phyloP scores from a whole-genome alignment of 495 filamentous ascomycete genomes.

The Penicillium cinerascens region DNA sequence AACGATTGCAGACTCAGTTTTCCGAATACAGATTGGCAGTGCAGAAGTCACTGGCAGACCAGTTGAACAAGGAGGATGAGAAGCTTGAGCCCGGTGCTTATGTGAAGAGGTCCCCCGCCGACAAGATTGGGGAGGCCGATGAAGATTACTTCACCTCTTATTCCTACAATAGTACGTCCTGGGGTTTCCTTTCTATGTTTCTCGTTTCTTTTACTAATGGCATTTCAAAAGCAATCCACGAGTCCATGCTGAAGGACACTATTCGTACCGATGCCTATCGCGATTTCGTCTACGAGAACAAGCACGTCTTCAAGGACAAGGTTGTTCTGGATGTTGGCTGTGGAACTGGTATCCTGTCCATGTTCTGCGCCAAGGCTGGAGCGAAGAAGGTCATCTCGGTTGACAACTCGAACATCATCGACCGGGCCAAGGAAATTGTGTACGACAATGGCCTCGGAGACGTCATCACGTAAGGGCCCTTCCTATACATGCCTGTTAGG shows the following conservation, averaged over 20 bases:
- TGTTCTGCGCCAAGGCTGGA: constrained; percentile 90
- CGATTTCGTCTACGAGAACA: constrained; percentile 76
- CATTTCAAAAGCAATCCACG: constrained; percentile 66
- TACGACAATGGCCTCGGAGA: constrained; percentile 74
- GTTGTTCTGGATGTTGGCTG: constrained; percentile 91
- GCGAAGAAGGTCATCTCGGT: constrained; percentile 89
- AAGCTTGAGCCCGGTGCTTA: constrained; percentile 26
- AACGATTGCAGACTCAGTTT: constrained; percentile 63
- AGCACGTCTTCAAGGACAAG: constrained; percentile 86
- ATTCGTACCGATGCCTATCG: constrained; percentile 66
- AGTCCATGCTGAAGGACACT: constrained; percentile 81
- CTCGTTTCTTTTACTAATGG: constrained; percentile 12
- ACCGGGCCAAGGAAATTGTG: constrained; percentile 80
- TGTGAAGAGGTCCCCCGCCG: constrained; percentile 13
- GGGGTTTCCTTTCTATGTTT: background rate
- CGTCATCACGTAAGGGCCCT: constrained; percentile 61
- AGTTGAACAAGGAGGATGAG: constrained; percentile 53
- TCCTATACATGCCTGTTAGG: background rate
- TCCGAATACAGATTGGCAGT: constrained; percentile 68
- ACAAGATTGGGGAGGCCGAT: constrained; percentile 37
- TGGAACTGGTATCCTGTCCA: constrained; percentile 87
- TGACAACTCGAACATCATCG: constrained; percentile 90
- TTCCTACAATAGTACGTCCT: constrained; percentile 61
- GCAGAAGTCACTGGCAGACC: constrained; percentile 64
- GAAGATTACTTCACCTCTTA: constrained; percentile 82